Evolutionary conservation across 202 grass and related monocot genomes (phyloP), one percentile per base, ranked within the genome.

Genomic region (Bolboschoenoplectus hybrid): DNA sequence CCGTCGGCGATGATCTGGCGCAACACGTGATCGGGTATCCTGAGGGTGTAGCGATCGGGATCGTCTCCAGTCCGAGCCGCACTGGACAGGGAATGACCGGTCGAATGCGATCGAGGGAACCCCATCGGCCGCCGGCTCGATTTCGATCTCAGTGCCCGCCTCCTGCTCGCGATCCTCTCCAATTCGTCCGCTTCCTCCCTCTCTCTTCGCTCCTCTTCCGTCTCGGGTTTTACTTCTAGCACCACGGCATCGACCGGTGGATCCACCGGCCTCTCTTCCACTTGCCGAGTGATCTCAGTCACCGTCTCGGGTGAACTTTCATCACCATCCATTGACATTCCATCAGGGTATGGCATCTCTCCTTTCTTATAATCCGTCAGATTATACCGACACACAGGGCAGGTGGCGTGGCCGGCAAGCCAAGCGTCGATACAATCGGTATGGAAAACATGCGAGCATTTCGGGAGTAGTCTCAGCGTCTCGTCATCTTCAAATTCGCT

Each of bases 401-500:
- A 98, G 26, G 93, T 98, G 63, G 83, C 90, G 16, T 98, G 96
- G 8, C 93, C 89, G 0, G 84, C 91, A 53, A 98, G 89, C 96
- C 96, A 98, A 3, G 93, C 94, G 68, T 94, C 93, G 81, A 98
- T 95, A 85, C 96, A 98, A 65, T 95, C 96, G 6, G 63, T 67
- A 90, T 98, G 96, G 89, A 98, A 98, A 64, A 95, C 96, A 85
- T 98, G 96, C 5, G 80, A 92, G 63, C 96, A 98, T 84, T 91
- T 91, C 64, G 93, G 93, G 1, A 98, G 93, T 71, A 98, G 89
- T 35, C 87, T 91, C 32, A 98, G 89, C 7, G 66, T 92, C 62
- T 98, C 96, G 44, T 94, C 96, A 83, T 98, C 95, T 70, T 95
- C 96, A 63, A 95, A 98, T 91, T 98, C 96, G 82, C 96, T 94